phyloP scores from a whole-genome alignment of 164 flowering plant species.

The Macadamia integrifolia region DNA sequence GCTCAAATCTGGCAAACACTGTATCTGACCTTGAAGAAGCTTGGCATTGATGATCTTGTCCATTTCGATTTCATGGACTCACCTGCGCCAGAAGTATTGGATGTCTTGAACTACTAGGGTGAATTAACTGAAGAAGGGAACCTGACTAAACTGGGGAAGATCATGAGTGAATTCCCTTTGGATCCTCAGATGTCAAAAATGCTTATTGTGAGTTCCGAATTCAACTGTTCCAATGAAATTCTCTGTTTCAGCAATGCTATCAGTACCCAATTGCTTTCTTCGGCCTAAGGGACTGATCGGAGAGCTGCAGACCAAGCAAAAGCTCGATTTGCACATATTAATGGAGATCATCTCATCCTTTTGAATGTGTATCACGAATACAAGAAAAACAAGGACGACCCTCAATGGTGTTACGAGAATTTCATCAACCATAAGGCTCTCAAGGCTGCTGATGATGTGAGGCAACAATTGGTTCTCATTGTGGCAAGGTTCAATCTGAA shows the following conservation, averaged over 20 bases:
- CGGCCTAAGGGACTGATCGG: conserved; percentile 99
- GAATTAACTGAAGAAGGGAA: conserved; percentile 94
- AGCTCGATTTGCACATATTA: conserved; percentile 91
- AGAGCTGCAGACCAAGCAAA: conserved; percentile 99
- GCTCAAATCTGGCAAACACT: conserved; percentile 88
- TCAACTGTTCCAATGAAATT: conserved; percentile 93
- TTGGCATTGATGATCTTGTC: conserved; percentile 90
- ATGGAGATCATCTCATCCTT: conserved; percentile 94
- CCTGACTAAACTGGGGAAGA: conserved; percentile 80
- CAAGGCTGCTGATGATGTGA: conserved; percentile 92
- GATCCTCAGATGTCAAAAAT: conserved; percentile 98
- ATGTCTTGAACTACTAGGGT: conserved; percentile 86
- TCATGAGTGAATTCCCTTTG: conserved; percentile 92
- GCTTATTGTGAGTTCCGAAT: conserved; percentile 89
- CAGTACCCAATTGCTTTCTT: conserved; percentile 99
- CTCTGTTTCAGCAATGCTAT: conserved; percentile 90
- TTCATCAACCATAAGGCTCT: conserved; percentile 75
- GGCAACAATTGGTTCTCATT: conserved; percentile 86
- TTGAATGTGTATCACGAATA: conserved; percentile 95
- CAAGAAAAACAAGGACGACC: conserved; percentile 90
- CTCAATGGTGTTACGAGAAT: conserved; percentile 88
- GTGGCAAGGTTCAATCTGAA: conserved; percentile 83
- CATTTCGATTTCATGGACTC: conserved; percentile 99
- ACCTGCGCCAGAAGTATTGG: conserved; percentile 93
- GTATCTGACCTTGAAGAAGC: conserved; percentile 88